Evolutionary conservation across 2,329 filamentous ascomycete genomes (phyloP), one percentile per base, ranked within the genome.

Genomic region (Penicillium italicum): DNA sequence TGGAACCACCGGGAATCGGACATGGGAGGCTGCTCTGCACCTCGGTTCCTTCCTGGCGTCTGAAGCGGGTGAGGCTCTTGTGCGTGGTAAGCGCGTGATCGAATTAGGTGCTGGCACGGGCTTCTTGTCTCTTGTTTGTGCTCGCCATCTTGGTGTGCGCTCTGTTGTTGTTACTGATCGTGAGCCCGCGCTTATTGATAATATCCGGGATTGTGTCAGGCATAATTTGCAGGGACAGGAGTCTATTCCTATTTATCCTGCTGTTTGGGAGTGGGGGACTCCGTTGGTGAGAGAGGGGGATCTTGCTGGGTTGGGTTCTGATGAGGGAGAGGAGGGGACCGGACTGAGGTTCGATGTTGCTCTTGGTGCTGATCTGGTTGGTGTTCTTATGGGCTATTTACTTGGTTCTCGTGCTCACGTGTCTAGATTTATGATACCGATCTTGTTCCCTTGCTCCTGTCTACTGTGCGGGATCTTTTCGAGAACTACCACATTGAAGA

Each of bases 21-120:
- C 86, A 3, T 89, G 86, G 86, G 86, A 88, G 71, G 86, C 84
- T 5, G 83, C 85, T 7, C 73, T 89, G 4, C 82, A 87, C 62
- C 79, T 89, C 1, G 85, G 79, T 10, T 79, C 81, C 2, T 88
- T 83, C 65, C 76, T 89, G 3, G 70, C 79, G 14, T 77, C 69
- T 5, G 64, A 72, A 5, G 45, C 65, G 11, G 82, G 82, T n/a
- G 72, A 70, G 40, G 58, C 67, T 2, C 65, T 80, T 4, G 69
- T 88, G 18, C 64, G 66, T 4, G 79, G 76, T 3, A 85, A 83
- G 62, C 79, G 73, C 16, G 69, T 88, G 2, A 74, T 89, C 5
- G 86, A 89, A 66, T 77, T 89, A 4, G 86, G 86, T 31, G 84
- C 85, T 20, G 86, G 86, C 1, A 88, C 86, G 5, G 86, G 86